Evolutionary conservation across 2,329 filamentous ascomycete genomes (phyloP), one percentile per base, ranked within the genome.

Genomic region (Colletotrichum camelliae): DNA sequence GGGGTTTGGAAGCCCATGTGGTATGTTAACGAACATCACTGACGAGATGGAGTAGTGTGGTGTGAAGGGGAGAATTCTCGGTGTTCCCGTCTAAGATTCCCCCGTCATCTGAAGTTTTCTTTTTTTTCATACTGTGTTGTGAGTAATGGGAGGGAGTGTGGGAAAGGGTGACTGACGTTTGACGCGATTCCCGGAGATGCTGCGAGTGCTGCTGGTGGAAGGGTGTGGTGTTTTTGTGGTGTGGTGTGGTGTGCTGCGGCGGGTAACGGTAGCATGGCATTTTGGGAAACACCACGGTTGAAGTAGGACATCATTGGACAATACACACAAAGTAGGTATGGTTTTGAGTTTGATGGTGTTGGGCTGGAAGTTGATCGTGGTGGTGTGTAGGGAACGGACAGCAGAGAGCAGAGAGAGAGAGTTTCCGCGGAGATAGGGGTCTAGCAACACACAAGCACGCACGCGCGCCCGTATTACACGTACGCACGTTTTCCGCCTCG

Each of bases 11-110:
- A 43, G 24, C 24, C 24, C 5, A 27, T 27, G 24, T 27, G 24
- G 39, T 43, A n/a, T 4, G 0, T n/a, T 0, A 43, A 12, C 3
- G 0, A 12, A 43, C 3, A n/a, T 43, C 1, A n/a, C 18, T 5
- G n/a, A 0, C 9, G 39, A 43, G 18, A 0, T 18, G 3, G 39
- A 2, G 1, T 27, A 43, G 0, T n/a, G 0, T n/a, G 3, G 37
- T 18, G 0, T 12, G 2, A n/a, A 48, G 18, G 39, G 39, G 39
- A 48, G 18, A 48, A 7, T 21, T 52, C n/a, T 52, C 43, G 43
- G 43, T 52, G n/a, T 52, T 13, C 39, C 1, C 39, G 18, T 16
- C 37, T 8, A 43, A 10, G 37, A 43, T 18, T 39, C 2, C 2
- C 1, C 37, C 35, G n/a, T 21, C n/a, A 13, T 52, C 43, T 52